These are phyloP conservation scores for Boletus rufocinnamomeus DNA, from an alignment of 768 basidiomycete genomes.

Conservation along the genomic window DNA sequence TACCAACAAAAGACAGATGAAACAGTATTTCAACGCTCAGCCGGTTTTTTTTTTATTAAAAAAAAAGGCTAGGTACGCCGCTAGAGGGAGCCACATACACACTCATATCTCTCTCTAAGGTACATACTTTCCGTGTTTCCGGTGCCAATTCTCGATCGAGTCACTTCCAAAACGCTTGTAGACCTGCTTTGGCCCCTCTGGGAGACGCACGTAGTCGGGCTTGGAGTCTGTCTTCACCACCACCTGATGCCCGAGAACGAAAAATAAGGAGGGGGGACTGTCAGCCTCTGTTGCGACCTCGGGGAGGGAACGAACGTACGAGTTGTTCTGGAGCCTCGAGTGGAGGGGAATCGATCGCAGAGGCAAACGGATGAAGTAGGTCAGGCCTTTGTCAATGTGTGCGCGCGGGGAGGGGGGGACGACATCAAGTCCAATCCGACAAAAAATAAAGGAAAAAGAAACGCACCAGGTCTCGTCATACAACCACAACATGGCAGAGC, in stretches of 20 bases:
- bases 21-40: no score
- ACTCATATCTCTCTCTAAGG: not conserved
- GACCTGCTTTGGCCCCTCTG: conserved; percentile 53
- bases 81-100: no score
- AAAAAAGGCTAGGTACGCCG: not conserved
- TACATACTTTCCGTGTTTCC: conserved; percentile 47
- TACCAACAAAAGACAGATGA: no score
- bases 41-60: no score
- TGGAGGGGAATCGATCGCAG: conserved; percentile 63
- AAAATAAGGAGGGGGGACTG: no score
- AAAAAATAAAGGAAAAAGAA: no score
- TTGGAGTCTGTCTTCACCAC: conserved; percentile 51
- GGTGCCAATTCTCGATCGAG: conserved; percentile 64
- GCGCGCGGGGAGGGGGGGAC: no score
- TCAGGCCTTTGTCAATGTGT: conserved; percentile 51
- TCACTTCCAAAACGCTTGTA: conserved; percentile 46
- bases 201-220: conserved; percentile 62
- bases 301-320: conserved; percentile 36
- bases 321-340: conserved; percentile 51
- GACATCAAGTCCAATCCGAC: no score
- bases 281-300: not conserved
- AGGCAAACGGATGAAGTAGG: conserved; percentile 66
- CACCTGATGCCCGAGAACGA: conserved; percentile 35
- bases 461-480: conserved; percentile 56
- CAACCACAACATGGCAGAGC: conserved; percentile 68